phyloP scores from a whole-genome alignment of 805 yeast genomes.

The Candida peoriensis region DNA sequence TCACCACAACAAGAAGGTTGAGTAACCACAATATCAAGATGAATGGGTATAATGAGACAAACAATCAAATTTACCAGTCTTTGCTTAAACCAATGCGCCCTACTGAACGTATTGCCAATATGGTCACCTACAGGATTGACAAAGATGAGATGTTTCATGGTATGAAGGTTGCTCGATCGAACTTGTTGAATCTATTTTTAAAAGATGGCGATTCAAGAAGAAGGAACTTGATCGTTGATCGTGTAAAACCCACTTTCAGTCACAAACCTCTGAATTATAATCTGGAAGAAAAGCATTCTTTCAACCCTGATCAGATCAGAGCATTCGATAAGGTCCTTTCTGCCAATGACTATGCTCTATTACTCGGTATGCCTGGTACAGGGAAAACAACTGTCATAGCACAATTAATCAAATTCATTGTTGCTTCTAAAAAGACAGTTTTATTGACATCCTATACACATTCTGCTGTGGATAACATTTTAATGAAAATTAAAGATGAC shows the following conservation, averaged over 20 bases:
- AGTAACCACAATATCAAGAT: constrained; percentile 28
- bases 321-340: constrained; percentile 66
- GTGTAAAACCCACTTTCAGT: constrained; percentile 25
- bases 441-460: constrained; percentile 85
- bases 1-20: constrained; percentile 53
- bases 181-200: constrained; percentile 63
- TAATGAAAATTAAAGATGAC: constrained; percentile 58
- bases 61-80: constrained; percentile 48
- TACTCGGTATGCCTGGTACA: constrained; percentile 98
- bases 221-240: constrained; percentile 31
- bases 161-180: constrained; percentile 70
- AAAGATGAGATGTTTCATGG: constrained; percentile 74
- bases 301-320: constrained; percentile 65
- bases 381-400: constrained; percentile 93
- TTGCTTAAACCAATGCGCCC: constrained; percentile 30
- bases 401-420: constrained; percentile 58
- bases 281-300: constrained; percentile 19
- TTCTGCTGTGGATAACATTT: constrained; percentile 92
- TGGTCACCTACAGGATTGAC: constrained; percentile 58
- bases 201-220: constrained; percentile 32
- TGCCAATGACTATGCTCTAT: constrained; percentile 70
- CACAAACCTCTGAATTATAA: constrained; percentile 20
- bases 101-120: constrained; percentile 5
- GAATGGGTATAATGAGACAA: constrained; percentile 35
- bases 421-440: constrained; percentile 57